These are phyloP conservation scores for Ceratocystis alfenasii DNA, from an alignment of 2,329 filamentous ascomycete species.

Conservation along the genomic window DNA sequence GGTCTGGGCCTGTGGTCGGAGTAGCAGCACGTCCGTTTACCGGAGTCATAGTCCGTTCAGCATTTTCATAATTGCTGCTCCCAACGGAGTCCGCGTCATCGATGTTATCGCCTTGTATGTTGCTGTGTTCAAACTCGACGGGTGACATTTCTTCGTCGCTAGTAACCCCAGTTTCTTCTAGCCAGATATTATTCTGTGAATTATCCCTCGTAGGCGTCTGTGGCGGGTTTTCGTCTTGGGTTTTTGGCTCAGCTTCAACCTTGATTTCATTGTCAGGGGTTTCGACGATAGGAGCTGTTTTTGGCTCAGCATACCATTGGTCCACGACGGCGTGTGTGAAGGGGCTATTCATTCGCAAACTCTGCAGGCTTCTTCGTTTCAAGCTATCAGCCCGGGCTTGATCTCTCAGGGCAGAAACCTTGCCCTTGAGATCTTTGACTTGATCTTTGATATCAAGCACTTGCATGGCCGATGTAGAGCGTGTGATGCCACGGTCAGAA, in stretches of 20 bases:
- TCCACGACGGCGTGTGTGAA: slow-evolving; percentile 58
- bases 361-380: slow-evolving; percentile 64
- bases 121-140: slow-evolving; percentile 11
- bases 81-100: slow-evolving; percentile 27
- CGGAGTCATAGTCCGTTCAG: slow-evolving; percentile 16
- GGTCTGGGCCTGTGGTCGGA: slow-evolving; percentile 8
- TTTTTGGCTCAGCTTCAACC: background rate
- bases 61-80: slow-evolving; percentile 26
- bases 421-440: slow-evolving; percentile 73
- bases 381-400: slow-evolving; percentile 69
- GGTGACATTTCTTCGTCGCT: slow-evolving; percentile 21
- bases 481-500: slow-evolving; percentile 41
- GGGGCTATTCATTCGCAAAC: slow-evolving; percentile 61
- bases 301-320: slow-evolving; percentile 37
- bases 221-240: background rate
- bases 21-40: slow-evolving; percentile 10
- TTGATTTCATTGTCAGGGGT: slow-evolving; percentile 21
- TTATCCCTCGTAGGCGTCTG: slow-evolving; percentile 9
- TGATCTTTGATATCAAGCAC: slow-evolving; percentile 67
- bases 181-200: slow-evolving; percentile 7
- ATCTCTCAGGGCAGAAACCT: slow-evolving; percentile 68
- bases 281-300: slow-evolving; percentile 23
- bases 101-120: background rate
- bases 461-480: slow-evolving; percentile 61
- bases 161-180: slow-evolving; percentile 6